phyloP scores from a whole-genome alignment of 2,329 filamentous ascomycete genomes.

The Onygenales sp. region DNA sequence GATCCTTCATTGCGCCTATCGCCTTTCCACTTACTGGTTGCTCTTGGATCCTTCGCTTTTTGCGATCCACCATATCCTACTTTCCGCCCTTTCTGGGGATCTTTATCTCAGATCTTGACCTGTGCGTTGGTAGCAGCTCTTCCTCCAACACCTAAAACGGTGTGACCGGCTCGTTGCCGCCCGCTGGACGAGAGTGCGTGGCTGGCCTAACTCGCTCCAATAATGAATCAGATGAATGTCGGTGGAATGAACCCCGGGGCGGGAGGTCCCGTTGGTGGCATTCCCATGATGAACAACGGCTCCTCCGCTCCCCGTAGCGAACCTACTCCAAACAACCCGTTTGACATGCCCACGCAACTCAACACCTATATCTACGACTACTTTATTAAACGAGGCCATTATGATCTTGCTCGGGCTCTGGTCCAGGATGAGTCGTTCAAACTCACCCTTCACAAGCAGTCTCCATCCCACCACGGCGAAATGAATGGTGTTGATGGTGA shows the following conservation, averaged over 20 bases:
- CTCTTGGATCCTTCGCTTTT: too few relatives aligned
- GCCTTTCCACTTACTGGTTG: too few relatives aligned
- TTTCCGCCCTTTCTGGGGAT: too few relatives aligned
- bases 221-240: conserved; percentile 48
- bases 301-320: conserved; percentile 35
- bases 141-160: neutral
- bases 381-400: conserved; percentile 77
- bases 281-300: conserved; percentile 46
- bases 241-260: conserved; percentile 45
- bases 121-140: neutral
- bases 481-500: conserved; percentile 66
- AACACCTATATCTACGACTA: conserved; percentile 63
- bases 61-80: too few relatives aligned
- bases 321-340: conserved; percentile 25
- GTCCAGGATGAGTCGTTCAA: conserved; percentile 52
- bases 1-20: too few relatives aligned
- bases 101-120: too few relatives aligned
- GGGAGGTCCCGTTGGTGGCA: conserved; percentile 49
- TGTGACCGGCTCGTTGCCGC: neutral
- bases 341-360: conserved; percentile 35
- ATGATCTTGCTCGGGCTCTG: conserved; percentile 69
- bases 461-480: conserved; percentile 55
- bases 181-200: conserved; percentile 21
- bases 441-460: conserved; percentile 53
- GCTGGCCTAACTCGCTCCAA: conserved; percentile 24